Base-by-base conservation (phyloP, 1,284 basidiomycete genomes). In the Polyporus tsugae region DNA sequence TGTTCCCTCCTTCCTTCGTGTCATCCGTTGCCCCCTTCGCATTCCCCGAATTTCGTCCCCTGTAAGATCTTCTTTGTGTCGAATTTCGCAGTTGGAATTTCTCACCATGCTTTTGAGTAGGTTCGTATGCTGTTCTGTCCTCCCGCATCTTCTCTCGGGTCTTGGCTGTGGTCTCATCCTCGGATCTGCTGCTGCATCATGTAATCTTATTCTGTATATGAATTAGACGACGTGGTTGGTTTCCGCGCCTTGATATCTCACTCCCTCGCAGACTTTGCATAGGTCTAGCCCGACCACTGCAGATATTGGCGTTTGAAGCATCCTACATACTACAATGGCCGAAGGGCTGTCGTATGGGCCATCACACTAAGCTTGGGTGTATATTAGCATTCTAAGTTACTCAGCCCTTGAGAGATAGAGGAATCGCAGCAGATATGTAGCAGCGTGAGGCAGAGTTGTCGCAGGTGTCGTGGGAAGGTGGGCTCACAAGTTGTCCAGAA, bases 171-270 rank as follows among this genome's bases (percentile, higher is more conserved):
- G 22, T 49, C 49, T 52, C 62, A 53, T n/a, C 39, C 49, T 58
- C 33, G 60, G 65, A 66, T 67, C 64, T 60, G 38, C 64, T 60
- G 57, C 44, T 60, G 35, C 68, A 70, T 61, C 66, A 17, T 72
- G 71, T 72, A 72, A 70, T 44, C 36, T 70, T 70, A 72, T 72
- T 70, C 60, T 66, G 63, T 72, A 70, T 72, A 70, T 72, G 70
- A 65, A 58, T 64, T 64, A 72, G 70, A 55, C n/a, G 46, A 13
- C 29, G 36, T 53, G 1, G 49, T 22, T 58, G 19, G 19, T n/a
- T 58, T 17, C 19, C 19, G 33, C 55, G 35, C 35, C 35, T 38
- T 2, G 5, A 13, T 29, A 11, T 46, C 44, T 22, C n/a, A 22
- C 9, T 49, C n/a, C n/a, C 22, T 22, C 7, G 17, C n/a, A 11